These are phyloP conservation scores for Phytophthora chlamydospora DNA, from an alignment of 352 stramenopile species.

Conservation along the genomic window DNA sequence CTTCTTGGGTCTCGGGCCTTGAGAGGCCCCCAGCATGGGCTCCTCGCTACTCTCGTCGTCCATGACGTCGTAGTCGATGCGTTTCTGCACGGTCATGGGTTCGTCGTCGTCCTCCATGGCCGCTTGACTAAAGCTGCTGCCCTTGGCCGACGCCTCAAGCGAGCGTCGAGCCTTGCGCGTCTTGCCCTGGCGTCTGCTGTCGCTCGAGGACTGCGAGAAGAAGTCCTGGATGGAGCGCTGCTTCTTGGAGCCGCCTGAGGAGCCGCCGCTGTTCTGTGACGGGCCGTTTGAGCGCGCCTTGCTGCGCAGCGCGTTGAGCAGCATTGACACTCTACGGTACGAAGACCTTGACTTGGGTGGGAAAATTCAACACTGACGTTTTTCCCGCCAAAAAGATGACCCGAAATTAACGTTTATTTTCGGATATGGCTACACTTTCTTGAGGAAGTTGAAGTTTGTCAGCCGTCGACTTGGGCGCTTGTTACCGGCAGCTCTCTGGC, in stretches of 20 bases:
- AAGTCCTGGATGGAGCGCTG: conserved; percentile 89
- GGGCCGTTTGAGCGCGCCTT: conserved; percentile 33
- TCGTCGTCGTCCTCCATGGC: conserved; percentile 42
- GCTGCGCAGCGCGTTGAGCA: conserved; percentile 48
- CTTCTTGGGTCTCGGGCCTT: conserved; percentile 64
- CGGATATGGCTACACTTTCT: conserved; percentile 5
- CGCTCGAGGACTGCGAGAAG: conserved; percentile 56
- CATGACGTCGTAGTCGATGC: conserved; percentile 76
- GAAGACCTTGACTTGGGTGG: conserved; percentile 1
- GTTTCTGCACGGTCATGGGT: conserved; percentile 58
- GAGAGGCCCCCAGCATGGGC: conserved; percentile 31
- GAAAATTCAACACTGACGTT: conserved; percentile 17
- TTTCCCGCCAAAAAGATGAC: conserved; percentile 24
- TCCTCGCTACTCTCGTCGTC: conserved; percentile 67
- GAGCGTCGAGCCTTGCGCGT: conserved; percentile 44
- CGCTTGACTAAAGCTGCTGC: conserved; percentile 22
- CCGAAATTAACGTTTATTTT: no score
- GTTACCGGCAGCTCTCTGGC: conserved; percentile 15
- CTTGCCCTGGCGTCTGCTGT: conserved; percentile 29
- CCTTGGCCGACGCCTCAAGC: conserved; percentile 39
- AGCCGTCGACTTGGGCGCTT: conserved; percentile 24
- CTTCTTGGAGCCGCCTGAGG: conserved; percentile 56
- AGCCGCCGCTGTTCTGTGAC: conserved; percentile 9
- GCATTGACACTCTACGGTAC: conserved; percentile 16
- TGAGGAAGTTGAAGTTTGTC: conserved; percentile 23